phyloP scores from a whole-genome alignment of 83 land plant genomes.

The Picea abies region DNA sequence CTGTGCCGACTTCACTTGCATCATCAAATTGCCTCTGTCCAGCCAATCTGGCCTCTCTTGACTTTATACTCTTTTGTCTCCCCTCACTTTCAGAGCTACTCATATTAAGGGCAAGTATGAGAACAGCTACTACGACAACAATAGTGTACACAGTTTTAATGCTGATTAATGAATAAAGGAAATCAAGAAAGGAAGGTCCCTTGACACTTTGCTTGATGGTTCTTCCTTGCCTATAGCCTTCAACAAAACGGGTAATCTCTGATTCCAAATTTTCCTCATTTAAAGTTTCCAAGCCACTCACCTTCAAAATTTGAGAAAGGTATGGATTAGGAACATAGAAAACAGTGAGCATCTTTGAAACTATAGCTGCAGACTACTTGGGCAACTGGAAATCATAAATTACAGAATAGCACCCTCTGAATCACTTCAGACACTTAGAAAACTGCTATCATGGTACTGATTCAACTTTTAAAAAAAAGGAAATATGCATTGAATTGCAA shows the following conservation, averaged over 20 bases:
- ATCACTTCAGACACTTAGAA: no score
- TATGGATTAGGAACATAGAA: neutral
- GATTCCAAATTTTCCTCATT: slow-evolving; percentile 37
- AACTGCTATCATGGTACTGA: no score
- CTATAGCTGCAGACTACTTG: neutral
- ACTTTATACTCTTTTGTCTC: neutral
- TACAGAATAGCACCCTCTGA: neutral
- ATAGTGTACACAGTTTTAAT: slow-evolving; percentile 34
- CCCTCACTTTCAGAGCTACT: slow-evolving; percentile 23
- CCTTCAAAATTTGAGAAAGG: slow-evolving; percentile 26
- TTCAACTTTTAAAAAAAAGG: no score
- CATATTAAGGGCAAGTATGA: slow-evolving; percentile 27
- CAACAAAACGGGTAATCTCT: slow-evolving; percentile 44
- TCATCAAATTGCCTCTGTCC: slow-evolving; percentile 1
- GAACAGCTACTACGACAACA: slow-evolving; percentile 42
- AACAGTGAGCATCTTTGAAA: neutral
- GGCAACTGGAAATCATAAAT: neutral
- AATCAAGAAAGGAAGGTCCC: slow-evolving; percentile 43
- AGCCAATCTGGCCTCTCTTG: slow-evolving; percentile 5
- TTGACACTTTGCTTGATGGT: slow-evolving; percentile 23
- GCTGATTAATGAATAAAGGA: slow-evolving; percentile 41
- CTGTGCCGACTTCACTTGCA: neutral
- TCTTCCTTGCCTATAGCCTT: slow-evolving; percentile 63
- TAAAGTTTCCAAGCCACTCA: slow-evolving; percentile 47
- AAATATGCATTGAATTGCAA: no score